Evolutionary conservation across 1,284 basidiomycete genomes (phyloP).

Genomic region (Austroboletus rostrupii): DNA sequence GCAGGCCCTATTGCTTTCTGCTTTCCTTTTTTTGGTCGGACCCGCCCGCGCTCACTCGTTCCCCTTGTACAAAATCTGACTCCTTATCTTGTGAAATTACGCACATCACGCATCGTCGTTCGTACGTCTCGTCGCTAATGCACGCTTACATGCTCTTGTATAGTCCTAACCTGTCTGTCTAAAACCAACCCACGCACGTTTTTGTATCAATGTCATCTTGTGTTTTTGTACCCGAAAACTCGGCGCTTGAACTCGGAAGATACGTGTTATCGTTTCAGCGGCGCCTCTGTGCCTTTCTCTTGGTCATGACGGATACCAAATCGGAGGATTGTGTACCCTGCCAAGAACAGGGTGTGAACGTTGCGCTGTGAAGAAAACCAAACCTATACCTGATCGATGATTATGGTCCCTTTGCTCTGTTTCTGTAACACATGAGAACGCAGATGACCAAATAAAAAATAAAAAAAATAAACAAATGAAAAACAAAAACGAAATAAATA

Average conservation of each 20-base stretch:
- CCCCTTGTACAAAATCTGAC: neutral
- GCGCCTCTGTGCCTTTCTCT: slow-evolving; percentile 24
- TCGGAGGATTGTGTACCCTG: neutral
- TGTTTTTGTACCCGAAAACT: neutral
- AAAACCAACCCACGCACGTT: slow-evolving; percentile 10
- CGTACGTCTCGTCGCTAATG: slow-evolving; percentile 1
- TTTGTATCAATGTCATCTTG: slow-evolving; percentile 22
- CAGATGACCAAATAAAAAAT: neutral
- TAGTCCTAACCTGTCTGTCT: slow-evolving; percentile 13
- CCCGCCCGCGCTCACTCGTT: neutral
- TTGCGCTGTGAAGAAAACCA: slow-evolving; percentile 1
- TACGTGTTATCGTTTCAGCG: slow-evolving; percentile 21
- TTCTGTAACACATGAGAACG: slow-evolving; percentile 16
- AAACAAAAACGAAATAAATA: neutral
- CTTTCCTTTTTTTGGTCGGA: neutral
- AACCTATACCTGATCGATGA: slow-evolving; percentile 23
- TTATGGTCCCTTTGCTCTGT: slow-evolving; percentile 15
- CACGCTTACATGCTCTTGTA: slow-evolving; percentile 18
- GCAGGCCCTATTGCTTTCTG: neutral
- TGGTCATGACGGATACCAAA: slow-evolving; percentile 2
- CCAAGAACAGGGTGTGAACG: neutral
- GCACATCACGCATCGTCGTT: neutral
- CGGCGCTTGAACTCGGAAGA: too few species aligned
- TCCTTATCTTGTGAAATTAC: neutral
- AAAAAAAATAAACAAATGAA: neutral